A percentile compares a stretch with the other conserved stretches of the same genome.
Conservation (phyloP, 2,329 filamentous ascomycete species). For the Sporothrix brunneoviolacea region DNA sequence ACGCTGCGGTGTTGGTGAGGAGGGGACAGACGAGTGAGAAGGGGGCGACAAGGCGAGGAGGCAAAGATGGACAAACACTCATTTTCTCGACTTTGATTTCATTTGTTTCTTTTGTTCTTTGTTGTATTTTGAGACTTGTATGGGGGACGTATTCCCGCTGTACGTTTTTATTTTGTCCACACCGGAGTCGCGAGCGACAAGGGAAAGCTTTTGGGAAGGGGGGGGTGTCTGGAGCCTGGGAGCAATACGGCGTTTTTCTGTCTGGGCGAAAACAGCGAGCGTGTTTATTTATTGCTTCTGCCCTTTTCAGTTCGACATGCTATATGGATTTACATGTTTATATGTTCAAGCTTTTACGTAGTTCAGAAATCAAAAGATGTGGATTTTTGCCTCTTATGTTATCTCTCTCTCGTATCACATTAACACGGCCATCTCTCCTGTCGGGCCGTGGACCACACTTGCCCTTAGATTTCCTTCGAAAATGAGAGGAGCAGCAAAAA, state of each 20-base stretch:
- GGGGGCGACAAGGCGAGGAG: no score
- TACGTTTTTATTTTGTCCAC: not conserved
- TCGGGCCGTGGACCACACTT: no score
- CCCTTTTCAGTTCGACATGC: no score
- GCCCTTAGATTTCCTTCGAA: no score
- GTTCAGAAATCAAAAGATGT: not conserved
- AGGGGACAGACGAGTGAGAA: not conserved
- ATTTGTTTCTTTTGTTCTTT: not conserved
- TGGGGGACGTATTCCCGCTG: not conserved
- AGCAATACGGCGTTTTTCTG: not conserved
- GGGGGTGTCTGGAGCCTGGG: not conserved
- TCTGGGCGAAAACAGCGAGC: not conserved
- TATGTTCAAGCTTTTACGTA: no score
- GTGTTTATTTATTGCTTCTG: not conserved
- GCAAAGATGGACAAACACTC: no score
- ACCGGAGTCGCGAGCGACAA: not conserved
- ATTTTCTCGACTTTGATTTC: not conserved
- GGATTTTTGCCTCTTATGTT: no score
- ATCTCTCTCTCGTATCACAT: no score
- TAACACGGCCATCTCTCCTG: no score
- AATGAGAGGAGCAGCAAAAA: not conserved
- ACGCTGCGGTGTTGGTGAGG: constrained; percentile 49
- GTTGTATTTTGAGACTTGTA: no score
- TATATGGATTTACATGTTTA: no score
- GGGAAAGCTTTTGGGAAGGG: no score